Evolutionary conservation across 2,329 filamentous ascomycete genomes (phyloP), one percentile per base, ranked within the genome.

Genomic region (Metarhizium anisopliae): DNA sequence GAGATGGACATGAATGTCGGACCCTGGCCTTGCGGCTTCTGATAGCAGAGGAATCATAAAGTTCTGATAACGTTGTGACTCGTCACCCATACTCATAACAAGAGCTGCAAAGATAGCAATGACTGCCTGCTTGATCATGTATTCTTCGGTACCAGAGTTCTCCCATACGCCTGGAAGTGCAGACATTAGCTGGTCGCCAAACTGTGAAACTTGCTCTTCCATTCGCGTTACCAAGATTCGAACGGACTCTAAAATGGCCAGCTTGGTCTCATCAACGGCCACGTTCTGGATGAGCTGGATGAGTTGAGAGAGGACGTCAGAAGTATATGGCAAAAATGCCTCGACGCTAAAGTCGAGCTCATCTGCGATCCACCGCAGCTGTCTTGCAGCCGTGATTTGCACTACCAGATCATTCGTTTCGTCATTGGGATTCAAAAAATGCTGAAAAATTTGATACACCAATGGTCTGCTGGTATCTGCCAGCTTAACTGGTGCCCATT

Each of bases 41-140:
- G 84, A 79, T 47, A 99, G 86, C 52, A 97, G 80, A 0, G 93
- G 92, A 18, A 96, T 74, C 62, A 96, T 88, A 53, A 92, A 77
- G 16, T 79, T 71, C 60, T 96, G 90, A 63, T 95, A 96, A 18
- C 85, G 80, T 59, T 86, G 80, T 4, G 90, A 94, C 10, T 87
- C 81, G 13, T 82, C 79, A 57, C 87, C 90, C 82, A 97, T 89
- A 2, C 92, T 88, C 66, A 85, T 85, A n/a, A 95, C 89, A 14
- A 99, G 77, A 2, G 90, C 86, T 2, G 89, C 80, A 53, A 97
- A 83, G 43, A 97, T 87, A 2, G 88, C 89, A 56, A 97, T 80
- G 53, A 97, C 91, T 1, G 90, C 85, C 71, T 96, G 92, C 70
- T 97, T 97, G 77, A 96, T 88, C 69, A 97, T 83, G 71, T 91